These are phyloP conservation scores for Colletotrichum zoysiae DNA, from an alignment of 2,329 filamentous ascomycete species.

Conservation along the genomic window DNA sequence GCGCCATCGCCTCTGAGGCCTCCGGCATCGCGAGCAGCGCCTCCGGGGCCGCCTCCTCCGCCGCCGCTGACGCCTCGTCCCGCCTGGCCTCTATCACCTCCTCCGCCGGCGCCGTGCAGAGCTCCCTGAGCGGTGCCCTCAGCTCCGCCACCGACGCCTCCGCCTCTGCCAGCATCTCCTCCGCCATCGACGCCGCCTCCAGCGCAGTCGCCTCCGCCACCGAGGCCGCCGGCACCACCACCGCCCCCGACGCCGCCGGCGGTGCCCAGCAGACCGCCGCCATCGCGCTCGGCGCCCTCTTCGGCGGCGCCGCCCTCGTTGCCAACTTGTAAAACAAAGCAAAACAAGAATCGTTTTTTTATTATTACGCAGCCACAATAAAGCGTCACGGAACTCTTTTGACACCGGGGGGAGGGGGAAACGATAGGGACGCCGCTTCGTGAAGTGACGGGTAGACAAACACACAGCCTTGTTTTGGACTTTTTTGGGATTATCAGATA, in stretches of 20 bases:
- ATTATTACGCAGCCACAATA: no score
- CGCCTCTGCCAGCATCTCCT: slow-evolving; percentile 30
- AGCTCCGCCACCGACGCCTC: slow-evolving; percentile 35
- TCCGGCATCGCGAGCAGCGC: slow-evolving; percentile 42
- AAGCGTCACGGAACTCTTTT: background rate
- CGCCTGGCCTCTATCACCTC: slow-evolving; percentile 43
- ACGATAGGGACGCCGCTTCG: background rate
- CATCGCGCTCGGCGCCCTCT: slow-evolving; percentile 59
- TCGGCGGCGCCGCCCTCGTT: slow-evolving; percentile 61
- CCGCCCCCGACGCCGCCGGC: slow-evolving; percentile 46
- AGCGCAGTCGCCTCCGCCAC: slow-evolving; percentile 43
- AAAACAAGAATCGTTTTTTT: slow-evolving; percentile 18
- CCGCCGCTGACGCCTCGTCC: slow-evolving; percentile 45
- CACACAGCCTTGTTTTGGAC: slow-evolving; percentile 35
- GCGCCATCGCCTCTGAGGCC: slow-evolving; percentile 8
- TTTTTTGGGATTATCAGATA: slow-evolving; percentile 25
- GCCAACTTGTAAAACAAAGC: slow-evolving; percentile 57
- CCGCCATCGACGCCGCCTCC: slow-evolving; percentile 11
- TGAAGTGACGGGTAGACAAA: slow-evolving; percentile 13
- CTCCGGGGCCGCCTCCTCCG: slow-evolving; percentile 44
- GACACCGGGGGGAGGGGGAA: background rate
- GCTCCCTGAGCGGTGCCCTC: slow-evolving; percentile 45
- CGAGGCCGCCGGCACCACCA: slow-evolving; percentile 44
- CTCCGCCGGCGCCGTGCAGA: slow-evolving; percentile 31
- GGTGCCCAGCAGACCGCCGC: slow-evolving; percentile 56